Evolutionary conservation across 2,329 filamentous ascomycete species (phyloP).

Genomic region (Davidsoniella virescens): DNA sequence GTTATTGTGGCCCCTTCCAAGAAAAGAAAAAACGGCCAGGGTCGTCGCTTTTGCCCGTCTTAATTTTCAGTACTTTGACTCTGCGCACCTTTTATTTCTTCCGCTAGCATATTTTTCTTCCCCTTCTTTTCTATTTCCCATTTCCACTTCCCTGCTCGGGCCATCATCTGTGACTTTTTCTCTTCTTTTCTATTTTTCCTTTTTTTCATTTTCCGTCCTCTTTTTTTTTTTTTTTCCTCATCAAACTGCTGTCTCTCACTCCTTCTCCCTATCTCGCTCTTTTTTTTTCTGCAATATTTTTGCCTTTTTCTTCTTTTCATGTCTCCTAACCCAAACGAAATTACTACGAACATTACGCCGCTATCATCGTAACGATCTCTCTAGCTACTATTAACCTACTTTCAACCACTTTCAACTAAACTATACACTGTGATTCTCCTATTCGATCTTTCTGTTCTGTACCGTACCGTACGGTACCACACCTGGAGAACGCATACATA

Average conservation of each 20-base stretch:
- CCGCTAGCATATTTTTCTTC: conserved; percentile 1
- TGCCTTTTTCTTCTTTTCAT: neutral
- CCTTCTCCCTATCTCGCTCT: too few species aligned
- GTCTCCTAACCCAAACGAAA: too few species aligned
- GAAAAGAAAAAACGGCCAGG: too few species aligned
- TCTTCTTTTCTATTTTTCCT: conserved; percentile 1
- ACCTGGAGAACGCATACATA: too few species aligned
- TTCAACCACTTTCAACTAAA: too few species aligned
- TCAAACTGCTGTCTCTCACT: neutral
- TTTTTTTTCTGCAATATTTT: neutral
- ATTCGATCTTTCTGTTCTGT: too few species aligned
- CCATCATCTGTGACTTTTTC: neutral
- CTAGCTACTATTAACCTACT: too few species aligned
- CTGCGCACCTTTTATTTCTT: neutral
- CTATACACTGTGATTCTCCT: too few species aligned
- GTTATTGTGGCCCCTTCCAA: conserved; percentile 9
- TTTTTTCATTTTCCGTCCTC: neutral
- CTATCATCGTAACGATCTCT: too few species aligned
- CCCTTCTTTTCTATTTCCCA: conserved; percentile 3
- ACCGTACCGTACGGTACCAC: too few species aligned
- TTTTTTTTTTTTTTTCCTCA: neutral
- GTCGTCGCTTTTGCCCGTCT: neutral
- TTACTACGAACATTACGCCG: too few species aligned
- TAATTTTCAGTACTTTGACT: neutral
- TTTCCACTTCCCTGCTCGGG: neutral